Percentiles rank a stretch among this genome's conserved stretches.
Conservation (phyloP, 176 grass and related monocot genomes). For the Pontederia paniculata region DNA sequence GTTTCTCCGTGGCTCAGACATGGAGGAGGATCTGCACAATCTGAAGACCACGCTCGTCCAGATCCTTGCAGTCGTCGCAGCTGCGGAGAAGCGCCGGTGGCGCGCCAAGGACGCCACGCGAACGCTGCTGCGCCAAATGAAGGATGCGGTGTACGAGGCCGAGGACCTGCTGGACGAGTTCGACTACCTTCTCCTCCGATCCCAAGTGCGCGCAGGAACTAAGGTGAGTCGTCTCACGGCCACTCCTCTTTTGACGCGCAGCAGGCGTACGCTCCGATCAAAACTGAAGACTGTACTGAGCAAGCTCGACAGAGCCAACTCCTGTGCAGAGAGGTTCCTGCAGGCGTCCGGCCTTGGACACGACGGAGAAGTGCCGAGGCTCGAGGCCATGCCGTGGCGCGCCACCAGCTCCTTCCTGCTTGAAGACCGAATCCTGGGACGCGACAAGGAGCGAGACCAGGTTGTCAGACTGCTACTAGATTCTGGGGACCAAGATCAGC, state of each 20-base stretch:
- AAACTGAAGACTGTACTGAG: conserved; percentile 32
- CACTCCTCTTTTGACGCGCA: conserved; percentile 10
- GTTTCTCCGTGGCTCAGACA: conserved; percentile 29
- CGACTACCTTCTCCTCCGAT: conserved; percentile 35
- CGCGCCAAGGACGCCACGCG: conserved; percentile 17
- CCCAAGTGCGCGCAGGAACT: conserved; percentile 7
- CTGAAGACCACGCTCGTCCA: conserved; percentile 36
- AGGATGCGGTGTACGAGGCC: conserved; percentile 41
- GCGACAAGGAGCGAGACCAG: conserved; percentile 29
- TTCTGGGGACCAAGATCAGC: background rate
- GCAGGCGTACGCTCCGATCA: conserved; percentile 2
- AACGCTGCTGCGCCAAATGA: conserved; percentile 37
- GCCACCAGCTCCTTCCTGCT: conserved; percentile 28
- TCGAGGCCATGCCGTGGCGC: conserved; percentile 10
- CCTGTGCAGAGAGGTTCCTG: conserved; percentile 35
- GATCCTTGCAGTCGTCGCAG: conserved; percentile 28
- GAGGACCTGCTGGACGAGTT: conserved; percentile 55
- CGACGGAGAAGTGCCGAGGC: conserved; percentile 19
- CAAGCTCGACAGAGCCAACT: conserved; percentile 35
- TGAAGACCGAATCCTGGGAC: conserved; percentile 29
- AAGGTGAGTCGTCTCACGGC: conserved; percentile 1
- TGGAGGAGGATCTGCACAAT: conserved; percentile 35
- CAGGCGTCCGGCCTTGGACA: conserved; percentile 26
- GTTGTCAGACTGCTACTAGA: conserved; percentile 25
- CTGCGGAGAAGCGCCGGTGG: conserved; percentile 33